Conservation (phyloP, 1,284 basidiomycete species). For the Stygiomarasmius scandens region DNA sequence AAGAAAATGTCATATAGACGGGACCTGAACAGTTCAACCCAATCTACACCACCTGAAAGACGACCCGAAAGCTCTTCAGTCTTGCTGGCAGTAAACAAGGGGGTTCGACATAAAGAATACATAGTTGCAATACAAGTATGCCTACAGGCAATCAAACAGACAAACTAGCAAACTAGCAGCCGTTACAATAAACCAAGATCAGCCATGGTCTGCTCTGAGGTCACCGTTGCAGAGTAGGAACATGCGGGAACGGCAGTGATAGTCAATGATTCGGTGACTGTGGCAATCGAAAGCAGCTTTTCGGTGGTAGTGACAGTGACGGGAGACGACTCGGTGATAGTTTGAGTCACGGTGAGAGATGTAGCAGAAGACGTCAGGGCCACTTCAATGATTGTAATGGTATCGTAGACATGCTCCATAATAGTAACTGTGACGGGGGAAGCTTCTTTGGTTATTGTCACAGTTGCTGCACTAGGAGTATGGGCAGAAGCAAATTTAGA, state of each 20-base stretch:
- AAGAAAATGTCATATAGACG: constrained; percentile 1
- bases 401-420: neutral
- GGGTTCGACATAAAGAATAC: no score
- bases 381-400: neutral
- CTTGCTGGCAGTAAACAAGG: neutral
- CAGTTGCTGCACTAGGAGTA: neutral
- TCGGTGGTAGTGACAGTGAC: neutral
- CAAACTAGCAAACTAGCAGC: no score
- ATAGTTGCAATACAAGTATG: no score
- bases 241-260: no score
- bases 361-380: neutral
- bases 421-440: neutral
- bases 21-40: neutral
- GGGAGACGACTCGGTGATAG: neutral
- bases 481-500: neutral
- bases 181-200: no score
- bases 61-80: neutral
- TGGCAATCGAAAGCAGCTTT: neutral
- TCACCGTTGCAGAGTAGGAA: no score
- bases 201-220: no score
- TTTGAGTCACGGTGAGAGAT: neutral
- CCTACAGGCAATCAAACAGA: no score
- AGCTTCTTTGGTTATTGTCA: neutral
- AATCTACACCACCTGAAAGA: neutral
- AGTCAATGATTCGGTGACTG: neutral